Evolutionary conservation across 2,329 filamentous ascomycete species (phyloP).

Genomic region (Mycosphaerelloides madeirae): DNA sequence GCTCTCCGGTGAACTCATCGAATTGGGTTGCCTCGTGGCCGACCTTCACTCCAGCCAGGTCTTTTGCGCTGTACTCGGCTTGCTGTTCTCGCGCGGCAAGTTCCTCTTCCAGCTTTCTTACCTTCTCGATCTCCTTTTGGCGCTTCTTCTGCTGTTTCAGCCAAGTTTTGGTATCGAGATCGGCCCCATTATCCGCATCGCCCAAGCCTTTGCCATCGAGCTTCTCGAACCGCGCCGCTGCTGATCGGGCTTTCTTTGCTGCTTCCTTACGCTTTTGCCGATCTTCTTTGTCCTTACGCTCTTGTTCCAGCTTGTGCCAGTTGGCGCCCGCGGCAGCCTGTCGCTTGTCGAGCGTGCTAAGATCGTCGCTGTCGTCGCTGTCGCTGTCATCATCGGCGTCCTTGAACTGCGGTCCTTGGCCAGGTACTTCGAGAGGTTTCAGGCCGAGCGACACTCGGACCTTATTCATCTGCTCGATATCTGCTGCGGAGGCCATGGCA

Average conservation of each 20-base stretch:
- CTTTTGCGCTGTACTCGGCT: constrained; percentile 76
- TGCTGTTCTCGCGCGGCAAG: constrained; percentile 66
- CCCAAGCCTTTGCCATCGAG: constrained; percentile 81
- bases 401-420: constrained; percentile 58
- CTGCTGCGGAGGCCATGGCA: constrained; percentile 44
- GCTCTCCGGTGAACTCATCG: constrained; percentile 68
- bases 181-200: constrained; percentile 62
- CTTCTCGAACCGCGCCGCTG: constrained; percentile 67
- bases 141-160: constrained; percentile 85
- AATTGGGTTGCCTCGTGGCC: constrained; percentile 81
- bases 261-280: constrained; percentile 77
- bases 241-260: constrained; percentile 81
- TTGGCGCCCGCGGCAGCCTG: constrained; percentile 70
- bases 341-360: constrained; percentile 79
- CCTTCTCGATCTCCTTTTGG: constrained; percentile 80
- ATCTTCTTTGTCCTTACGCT: constrained; percentile 65
- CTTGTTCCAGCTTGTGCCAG: constrained; percentile 65
- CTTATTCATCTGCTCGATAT: constrained; percentile 90
- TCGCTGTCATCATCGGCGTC: constrained; percentile 46
- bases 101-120: constrained; percentile 67
- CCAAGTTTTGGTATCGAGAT: constrained; percentile 77
- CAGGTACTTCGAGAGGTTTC: constrained; percentile 81
- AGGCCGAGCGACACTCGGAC: constrained; percentile 84
- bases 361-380: constrained; percentile 61
- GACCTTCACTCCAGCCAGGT: constrained; percentile 86